Evolutionary conservation across 352 stramenopile species (phyloP), one percentile per base, ranked within the genome.

Genomic region (Saprolegnia diclina): DNA sequence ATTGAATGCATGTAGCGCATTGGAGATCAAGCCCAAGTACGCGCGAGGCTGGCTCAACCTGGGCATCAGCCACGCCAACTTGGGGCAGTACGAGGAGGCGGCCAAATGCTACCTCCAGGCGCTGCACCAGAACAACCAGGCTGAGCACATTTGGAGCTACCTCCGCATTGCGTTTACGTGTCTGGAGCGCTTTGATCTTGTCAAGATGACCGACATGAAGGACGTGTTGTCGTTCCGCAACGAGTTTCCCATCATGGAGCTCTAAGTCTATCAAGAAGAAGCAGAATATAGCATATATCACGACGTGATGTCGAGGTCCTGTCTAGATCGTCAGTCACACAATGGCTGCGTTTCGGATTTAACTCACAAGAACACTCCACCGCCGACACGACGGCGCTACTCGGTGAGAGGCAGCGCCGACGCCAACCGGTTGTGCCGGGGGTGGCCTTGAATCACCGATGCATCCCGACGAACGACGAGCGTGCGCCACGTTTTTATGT

Each of bases 141-240:
- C 96, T 21, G 92, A 88, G 42, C 96, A 99, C 79, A 98, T 98
- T 73, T 99, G 97, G 97, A 98, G 91, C 75, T 99, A 99, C 88
- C 85, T 99, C 73, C 83, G 96, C 67, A 98, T 99, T 80, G 95
- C 93, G 64, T 97, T 99, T 71, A 98, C 95, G 40, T 98, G 93
- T 76, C 91, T 97, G 75, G 96, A 99, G 77, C 82, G 92, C 55
- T 99, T 97, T 77, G 95, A 99, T 78, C 82, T 99, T 48, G 83
- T 99, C 55, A 95, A 97, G 68, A 72, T 97, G 42, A 89, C 89
- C 29, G 89, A 93, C 74, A 91, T 85, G 68, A 81, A 83, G 67
- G 88, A 97, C 72, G 76, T 96, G 7, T 77, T 67, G 37, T 56
- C 82, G 32, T 96, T 96, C 71, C 85, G 82, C 38, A 76, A 87